A percentile compares a stretch with the other conserved stretches of the same genome.
These are phyloP conservation scores for Elsinoe fawcettii DNA, from an alignment of 2,329 filamentous ascomycete genomes.

Conservation along the genomic window DNA sequence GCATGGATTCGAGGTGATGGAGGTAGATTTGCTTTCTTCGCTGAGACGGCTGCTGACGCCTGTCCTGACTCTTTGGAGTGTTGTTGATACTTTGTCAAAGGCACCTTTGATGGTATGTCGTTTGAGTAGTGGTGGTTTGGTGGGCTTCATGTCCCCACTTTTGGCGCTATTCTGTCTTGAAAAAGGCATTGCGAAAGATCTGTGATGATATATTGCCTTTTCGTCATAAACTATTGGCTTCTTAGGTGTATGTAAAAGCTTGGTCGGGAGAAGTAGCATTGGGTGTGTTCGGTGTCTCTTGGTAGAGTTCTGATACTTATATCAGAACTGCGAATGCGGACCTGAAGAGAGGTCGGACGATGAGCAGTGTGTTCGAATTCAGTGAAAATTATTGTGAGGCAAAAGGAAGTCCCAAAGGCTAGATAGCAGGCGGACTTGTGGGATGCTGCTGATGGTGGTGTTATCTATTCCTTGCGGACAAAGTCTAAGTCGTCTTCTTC, in stretches of 20 bases:
- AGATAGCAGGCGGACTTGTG: too few relatives aligned
- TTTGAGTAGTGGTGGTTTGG: background rate
- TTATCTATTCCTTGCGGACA: conserved; percentile 12
- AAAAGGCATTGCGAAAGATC: background rate
- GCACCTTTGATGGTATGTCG: conserved; percentile 10
- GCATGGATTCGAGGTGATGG: background rate
- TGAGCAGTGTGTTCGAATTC: background rate
- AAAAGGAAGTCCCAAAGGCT: background rate
- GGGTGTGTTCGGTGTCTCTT: background rate
- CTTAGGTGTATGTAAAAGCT: conserved; percentile 3
- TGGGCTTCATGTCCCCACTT: conserved; percentile 2
- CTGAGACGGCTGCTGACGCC: background rate
- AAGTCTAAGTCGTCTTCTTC: conserved; percentile 11
- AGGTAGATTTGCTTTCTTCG: background rate
- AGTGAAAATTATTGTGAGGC: background rate
- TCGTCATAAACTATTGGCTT: conserved; percentile 1
- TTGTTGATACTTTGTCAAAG: conserved; percentile 4
- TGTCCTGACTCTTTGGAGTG: conserved; percentile 2
- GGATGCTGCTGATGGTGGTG: background rate
- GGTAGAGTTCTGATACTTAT: background rate
- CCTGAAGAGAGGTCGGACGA: background rate
- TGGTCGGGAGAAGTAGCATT: background rate
- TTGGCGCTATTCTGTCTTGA: conserved; percentile 2
- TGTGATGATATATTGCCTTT: background rate
- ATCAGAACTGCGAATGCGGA: background rate